Conservation (phyloP, 2,329 filamentous ascomycete genomes). For the Lachnellula arida region DNA sequence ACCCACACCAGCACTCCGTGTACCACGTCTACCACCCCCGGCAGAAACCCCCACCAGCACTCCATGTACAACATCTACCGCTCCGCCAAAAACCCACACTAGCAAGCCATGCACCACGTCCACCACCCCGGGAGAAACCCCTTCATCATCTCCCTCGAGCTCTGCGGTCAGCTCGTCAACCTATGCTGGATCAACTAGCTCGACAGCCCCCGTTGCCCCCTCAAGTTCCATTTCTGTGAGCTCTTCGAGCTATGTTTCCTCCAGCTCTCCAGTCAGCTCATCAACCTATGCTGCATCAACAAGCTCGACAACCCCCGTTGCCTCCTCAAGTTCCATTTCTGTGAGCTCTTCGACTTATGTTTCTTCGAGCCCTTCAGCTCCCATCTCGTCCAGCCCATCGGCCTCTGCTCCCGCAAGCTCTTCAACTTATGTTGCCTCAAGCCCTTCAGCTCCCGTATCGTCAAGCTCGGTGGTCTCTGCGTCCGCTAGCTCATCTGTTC, state of each 20-base stretch:
- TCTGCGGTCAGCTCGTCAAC: no score
- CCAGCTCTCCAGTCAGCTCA: no score
- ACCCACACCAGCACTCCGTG: neutral
- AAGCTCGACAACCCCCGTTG: no score
- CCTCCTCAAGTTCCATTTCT: neutral
- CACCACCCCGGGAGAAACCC: neutral
- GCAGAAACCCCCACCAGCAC: neutral
- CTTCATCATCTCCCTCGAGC: no score
- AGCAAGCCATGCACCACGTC: neutral
- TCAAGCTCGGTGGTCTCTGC: neutral
- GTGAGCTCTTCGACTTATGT: neutral
- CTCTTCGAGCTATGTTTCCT: no score
- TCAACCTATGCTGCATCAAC: no score
- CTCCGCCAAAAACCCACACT: neutral
- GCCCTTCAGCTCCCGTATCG: neutral
- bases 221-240: no score
- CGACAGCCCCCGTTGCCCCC: no score
- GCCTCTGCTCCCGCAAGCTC: neutral
- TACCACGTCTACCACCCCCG: slow-evolving; percentile 4
- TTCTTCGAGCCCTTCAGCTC: neutral
- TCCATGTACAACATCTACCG: neutral
- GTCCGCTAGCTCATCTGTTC: neutral
- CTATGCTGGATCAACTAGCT: no score
- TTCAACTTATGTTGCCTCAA: neutral
- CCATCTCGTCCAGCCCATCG: neutral